Evolutionary conservation across 2,329 filamentous ascomycete species (phyloP), one percentile per base, ranked within the genome.

Genomic region (Aspergillus ochraceoroseus): DNA sequence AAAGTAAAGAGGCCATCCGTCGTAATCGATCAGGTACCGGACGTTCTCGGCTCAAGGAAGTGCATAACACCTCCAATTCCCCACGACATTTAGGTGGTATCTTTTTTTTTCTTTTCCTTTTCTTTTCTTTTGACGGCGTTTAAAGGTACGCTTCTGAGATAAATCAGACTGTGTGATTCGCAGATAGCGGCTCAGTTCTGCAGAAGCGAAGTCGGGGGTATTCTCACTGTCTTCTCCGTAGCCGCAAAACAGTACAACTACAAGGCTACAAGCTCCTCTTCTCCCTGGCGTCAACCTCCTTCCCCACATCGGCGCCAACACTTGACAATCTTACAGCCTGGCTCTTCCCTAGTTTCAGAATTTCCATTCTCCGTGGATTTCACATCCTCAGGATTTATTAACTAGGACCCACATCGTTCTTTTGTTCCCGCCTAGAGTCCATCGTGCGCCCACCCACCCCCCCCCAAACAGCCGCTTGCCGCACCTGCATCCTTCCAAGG

Each of bases 281-380:
- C 15, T 19, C 31, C 32, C 31, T 11, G 9, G 14, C 23, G 15
- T 22, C 38, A 29, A 30, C 32, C 36, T 33, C 40, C 34, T 25
- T 37, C 45, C 40, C 45, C 45, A 45, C 34, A 27, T 39, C 38
- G 38, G 41, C 41, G 20, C 20, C 42, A 45, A 41, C 36, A 44
- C 44, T n/a, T 30, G 15, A 23, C 33, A 32, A 28, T 17, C 30
- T 19, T 17, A 30, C 38, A 19, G 17, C 11, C 6, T 25, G 22
- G 15, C 43, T 27, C 37, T 25, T 26, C 14, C 23, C 38, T n/a
- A n/a, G n/a, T n/a, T n/a, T n/a, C 27, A 30, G 23, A 31, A 18
- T 13, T 14, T 18, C 13, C 11, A 22, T 19, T 27, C n/a, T 19
- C 26, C 19, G 18, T 33, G 32, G 18, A 14, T 31, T 15, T 31